phyloP scores from a whole-genome alignment of 176 grass and related monocot genomes.

The Cenchrus purpureus region DNA sequence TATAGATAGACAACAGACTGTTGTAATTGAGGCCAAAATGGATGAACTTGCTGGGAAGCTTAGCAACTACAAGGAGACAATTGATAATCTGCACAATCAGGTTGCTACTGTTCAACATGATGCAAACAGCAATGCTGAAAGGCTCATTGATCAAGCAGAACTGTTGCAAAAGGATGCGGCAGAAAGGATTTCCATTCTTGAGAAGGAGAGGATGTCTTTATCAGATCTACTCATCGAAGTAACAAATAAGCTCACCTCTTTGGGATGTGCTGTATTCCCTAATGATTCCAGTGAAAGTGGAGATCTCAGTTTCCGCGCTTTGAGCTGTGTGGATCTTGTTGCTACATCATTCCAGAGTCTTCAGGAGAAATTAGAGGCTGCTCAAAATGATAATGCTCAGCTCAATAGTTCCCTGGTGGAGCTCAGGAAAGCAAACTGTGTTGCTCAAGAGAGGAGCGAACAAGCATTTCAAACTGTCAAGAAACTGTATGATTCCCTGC shows the following conservation, averaged over 20 bases:
- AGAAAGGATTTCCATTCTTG: constrained; percentile 57
- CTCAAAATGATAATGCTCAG: constrained; percentile 55
- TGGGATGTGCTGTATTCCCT: constrained; percentile 36
- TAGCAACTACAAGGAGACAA: constrained; percentile 56
- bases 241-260: constrained; percentile 55
- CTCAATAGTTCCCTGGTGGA: constrained; percentile 57
- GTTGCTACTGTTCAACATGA: constrained; percentile 58
- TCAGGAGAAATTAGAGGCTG: constrained; percentile 55
- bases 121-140: constrained; percentile 53
- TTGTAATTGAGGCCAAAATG: constrained; percentile 64
- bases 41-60: constrained; percentile 64
- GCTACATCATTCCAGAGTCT: constrained; percentile 61
- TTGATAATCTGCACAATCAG: constrained; percentile 64
- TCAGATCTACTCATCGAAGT: constrained; percentile 48
- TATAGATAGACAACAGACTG: constrained; percentile 48
- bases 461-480: constrained; percentile 51
- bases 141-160: constrained; percentile 61
- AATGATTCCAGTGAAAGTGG: constrained; percentile 44
- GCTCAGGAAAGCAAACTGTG: constrained; percentile 40
- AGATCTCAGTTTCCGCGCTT: constrained; percentile 43
- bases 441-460: constrained; percentile 62
- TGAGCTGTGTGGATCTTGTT: constrained; percentile 57
- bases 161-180: constrained; percentile 68
- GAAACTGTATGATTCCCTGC: constrained; percentile 58
- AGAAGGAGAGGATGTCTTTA: constrained; percentile 61